Base-by-base conservation (phyloP, 345 rosid genomes). In the Leavenworthia alabamica region DNA sequence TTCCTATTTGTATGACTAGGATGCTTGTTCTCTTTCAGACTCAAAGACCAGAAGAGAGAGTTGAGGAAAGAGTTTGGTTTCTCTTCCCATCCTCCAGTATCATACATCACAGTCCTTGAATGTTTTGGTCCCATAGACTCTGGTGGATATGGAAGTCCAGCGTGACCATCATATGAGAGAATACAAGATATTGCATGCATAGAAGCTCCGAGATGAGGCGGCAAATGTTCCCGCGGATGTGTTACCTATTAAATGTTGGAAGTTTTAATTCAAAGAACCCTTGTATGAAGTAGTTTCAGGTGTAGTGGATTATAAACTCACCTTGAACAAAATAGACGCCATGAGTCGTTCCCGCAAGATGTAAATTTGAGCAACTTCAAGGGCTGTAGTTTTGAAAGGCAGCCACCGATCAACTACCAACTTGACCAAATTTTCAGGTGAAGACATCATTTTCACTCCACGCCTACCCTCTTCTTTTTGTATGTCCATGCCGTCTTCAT, bases 361-460 rank as follows among this genome's bases (percentile, higher is more conserved):
- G 81, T 88, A 90, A 56, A 90, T 82, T 63, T 84, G 96, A 62
- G 97, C 97, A 56, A 82, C 82, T 66, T 93, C 90, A 57, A 93
- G 80, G 14, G 97, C 90, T 16, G 84, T 84, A 46, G 85, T 75
- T 66, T 49, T 67, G 65, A 86, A 84, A 72, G 74, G 78, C 36
- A 90, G 90, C 97, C 99, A 93, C 11, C 86, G 73, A 71, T 89
- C 97, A 51, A 84, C 84, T 23, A 87, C 76, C 28, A 86, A 78
- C 14, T 45, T 77, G 31, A 90, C 89, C 8, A 82, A 66, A 52
- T 86, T 84, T 58, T 81, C 83, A 23, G 99, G 95, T 69, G 84
- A 79, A 14, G 96, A 87, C 92, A 93, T 74, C 46, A 81, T 45
- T 66, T 79, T 77, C 46, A 73, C 68, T 26, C 69, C 80, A 42